phyloP scores from a whole-genome alignment of 768 basidiomycete species.

The Tephrocybe sp. region DNA sequence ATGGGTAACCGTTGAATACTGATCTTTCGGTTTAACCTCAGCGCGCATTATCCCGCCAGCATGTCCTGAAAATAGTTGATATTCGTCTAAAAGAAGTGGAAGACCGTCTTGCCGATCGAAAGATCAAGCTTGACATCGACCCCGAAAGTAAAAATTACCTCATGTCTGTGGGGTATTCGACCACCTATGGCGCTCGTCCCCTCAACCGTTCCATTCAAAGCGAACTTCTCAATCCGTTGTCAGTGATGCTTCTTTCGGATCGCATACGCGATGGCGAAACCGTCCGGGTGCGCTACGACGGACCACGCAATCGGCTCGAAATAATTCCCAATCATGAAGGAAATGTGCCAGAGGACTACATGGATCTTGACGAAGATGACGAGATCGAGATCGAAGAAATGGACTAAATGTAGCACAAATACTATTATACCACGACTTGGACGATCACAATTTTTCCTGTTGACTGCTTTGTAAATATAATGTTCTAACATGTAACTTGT shows the following conservation, averaged over 20 bases:
- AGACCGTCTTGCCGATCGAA: slow-evolving; percentile 73
- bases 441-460: no score
- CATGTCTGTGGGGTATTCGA: slow-evolving; percentile 73
- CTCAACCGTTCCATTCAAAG: slow-evolving; percentile 89
- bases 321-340: slow-evolving; percentile 85
- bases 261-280: slow-evolving; percentile 80
- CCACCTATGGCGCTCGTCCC: slow-evolving; percentile 89
- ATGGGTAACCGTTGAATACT: slow-evolving; percentile 14
- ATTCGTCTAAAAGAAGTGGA: slow-evolving; percentile 86
- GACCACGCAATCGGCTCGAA: slow-evolving; percentile 73
- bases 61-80: slow-evolving; percentile 86
- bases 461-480: no score
- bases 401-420: slow-evolving; percentile 34
- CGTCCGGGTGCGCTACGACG: slow-evolving; percentile 76
- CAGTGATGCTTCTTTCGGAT: slow-evolving; percentile 81
- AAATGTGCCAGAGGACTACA: slow-evolving; percentile 44
- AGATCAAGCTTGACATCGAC: slow-evolving; percentile 80
- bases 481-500: no score
- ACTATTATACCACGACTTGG: no score
- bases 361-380: slow-evolving; percentile 59
- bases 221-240: slow-evolving; percentile 90
- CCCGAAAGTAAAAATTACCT: slow-evolving; percentile 76
- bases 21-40: slow-evolving; percentile 32
- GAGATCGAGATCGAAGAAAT: slow-evolving; percentile 74
- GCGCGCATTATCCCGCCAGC: slow-evolving; percentile 75